A percentile compares a stretch with the other conserved stretches of the same genome.
Conservation (phyloP, 192 early-diverging fungal species). For the Coemansia guatemalensis region DNA sequence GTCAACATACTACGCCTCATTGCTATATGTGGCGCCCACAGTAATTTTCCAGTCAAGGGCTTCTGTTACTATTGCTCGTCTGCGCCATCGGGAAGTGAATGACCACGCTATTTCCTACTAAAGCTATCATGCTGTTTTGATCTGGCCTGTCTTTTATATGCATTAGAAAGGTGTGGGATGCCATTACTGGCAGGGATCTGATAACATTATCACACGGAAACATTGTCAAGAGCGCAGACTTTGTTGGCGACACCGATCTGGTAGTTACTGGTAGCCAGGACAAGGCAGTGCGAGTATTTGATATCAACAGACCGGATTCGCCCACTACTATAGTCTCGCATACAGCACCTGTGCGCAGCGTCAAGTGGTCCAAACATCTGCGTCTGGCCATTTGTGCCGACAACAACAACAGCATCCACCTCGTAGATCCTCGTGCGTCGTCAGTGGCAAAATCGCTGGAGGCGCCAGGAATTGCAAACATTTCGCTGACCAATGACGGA, state of each 20-base stretch:
- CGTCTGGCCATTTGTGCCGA: slow-evolving; percentile 62
- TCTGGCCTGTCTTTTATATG: slow-evolving; percentile 5
- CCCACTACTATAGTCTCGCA: slow-evolving; percentile 39
- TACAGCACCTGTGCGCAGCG: slow-evolving; percentile 35
- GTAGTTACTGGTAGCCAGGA: slow-evolving; percentile 84
- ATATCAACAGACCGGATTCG: slow-evolving; percentile 57
- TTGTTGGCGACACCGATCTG: slow-evolving; percentile 63
- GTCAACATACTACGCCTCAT: slow-evolving; percentile 49
- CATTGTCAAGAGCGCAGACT: slow-evolving; percentile 83
- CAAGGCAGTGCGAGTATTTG: slow-evolving; percentile 79
- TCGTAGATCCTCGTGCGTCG: slow-evolving; percentile 75
- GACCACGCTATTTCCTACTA: neutral
- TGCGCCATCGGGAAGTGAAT: neutral
- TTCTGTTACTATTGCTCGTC: neutral
- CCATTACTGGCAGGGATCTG: slow-evolving; percentile 69
- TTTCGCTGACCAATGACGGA: slow-evolving; percentile 75
- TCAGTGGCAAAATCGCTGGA: slow-evolving; percentile 59
- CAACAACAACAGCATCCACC: slow-evolving; percentile 57
- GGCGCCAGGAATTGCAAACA: slow-evolving; percentile 66
- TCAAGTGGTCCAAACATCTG: slow-evolving; percentile 43
- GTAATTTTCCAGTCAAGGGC: neutral
- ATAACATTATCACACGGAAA: slow-evolving; percentile 74
- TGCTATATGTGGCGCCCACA: neutral
- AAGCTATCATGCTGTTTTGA: neutral
- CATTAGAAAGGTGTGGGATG: slow-evolving; percentile 81